These are phyloP conservation scores for Pseudozyma sp. DNA, from an alignment of 1,284 basidiomycete species.

Conservation along the genomic window DNA sequence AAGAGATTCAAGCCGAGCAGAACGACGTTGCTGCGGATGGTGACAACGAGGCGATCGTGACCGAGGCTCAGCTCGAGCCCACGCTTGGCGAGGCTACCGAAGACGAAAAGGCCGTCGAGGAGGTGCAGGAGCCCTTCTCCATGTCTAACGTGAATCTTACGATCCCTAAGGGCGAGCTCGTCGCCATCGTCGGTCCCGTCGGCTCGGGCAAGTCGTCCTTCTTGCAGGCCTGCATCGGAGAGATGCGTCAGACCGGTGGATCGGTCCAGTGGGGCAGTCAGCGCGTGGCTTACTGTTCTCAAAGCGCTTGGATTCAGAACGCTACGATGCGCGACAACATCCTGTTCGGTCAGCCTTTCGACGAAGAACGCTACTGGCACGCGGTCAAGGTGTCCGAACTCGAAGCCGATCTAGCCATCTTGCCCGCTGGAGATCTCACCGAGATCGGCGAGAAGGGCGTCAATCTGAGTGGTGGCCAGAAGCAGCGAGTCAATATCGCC, in stretches of 20 bases:
- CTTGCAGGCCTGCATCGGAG: slow-evolving; percentile 63
- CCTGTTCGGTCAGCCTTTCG: slow-evolving; percentile 70
- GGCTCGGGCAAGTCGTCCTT: slow-evolving; percentile 67
- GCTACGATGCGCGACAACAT: slow-evolving; percentile 75
- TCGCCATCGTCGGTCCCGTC: slow-evolving; percentile 66
- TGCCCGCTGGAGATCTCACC: slow-evolving; percentile 82
- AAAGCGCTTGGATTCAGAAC: slow-evolving; percentile 90
- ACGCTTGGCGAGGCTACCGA: slow-evolving; percentile 23
- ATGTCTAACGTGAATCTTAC: slow-evolving; percentile 50
- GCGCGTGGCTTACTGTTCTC: slow-evolving; percentile 80
- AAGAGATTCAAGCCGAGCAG: slow-evolving; percentile 46
- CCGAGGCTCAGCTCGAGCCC: slow-evolving; percentile 33
- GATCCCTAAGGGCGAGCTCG: slow-evolving; percentile 54
- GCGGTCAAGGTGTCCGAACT: slow-evolving; percentile 58
- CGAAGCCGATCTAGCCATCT: slow-evolving; percentile 76
- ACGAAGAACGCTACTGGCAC: slow-evolving; percentile 72
- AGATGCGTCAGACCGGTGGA: slow-evolving; percentile 61
- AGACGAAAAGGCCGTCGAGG: slow-evolving; percentile 20
- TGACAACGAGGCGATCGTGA: slow-evolving; percentile 30
- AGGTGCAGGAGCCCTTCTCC: slow-evolving; percentile 53
- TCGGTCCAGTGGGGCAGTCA: slow-evolving; percentile 61
- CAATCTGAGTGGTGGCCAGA: slow-evolving; percentile 74
- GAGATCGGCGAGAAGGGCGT: slow-evolving; percentile 72
- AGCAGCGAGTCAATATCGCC: slow-evolving; percentile 79
- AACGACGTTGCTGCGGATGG: slow-evolving; percentile 25